Percentiles rank a stretch among this genome's conserved stretches.
These are phyloP conservation scores for Fomitopsis palustris DNA, from an alignment of 1,284 basidiomycete species.

Conservation along the genomic window DNA sequence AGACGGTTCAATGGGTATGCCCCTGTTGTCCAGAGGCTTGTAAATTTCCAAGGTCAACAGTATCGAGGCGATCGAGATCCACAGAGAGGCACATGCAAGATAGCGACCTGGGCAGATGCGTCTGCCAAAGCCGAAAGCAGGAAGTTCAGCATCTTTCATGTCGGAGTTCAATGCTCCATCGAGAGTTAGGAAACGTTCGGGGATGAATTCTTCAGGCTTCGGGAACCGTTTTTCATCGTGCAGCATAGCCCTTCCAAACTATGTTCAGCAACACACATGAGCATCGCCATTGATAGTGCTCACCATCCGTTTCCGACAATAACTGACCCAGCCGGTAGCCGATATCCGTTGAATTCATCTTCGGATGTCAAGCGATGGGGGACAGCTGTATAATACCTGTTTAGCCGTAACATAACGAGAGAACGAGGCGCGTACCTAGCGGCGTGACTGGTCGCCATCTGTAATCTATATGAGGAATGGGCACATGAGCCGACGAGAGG, in stretches of 20 bases:
- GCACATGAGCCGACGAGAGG: neutral
- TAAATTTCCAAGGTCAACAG: slow-evolving; percentile 34
- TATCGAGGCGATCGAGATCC: slow-evolving; percentile 36
- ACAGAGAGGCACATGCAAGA: slow-evolving; percentile 34
- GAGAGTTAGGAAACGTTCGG: slow-evolving; percentile 29
- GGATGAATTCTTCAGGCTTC: slow-evolving; percentile 36
- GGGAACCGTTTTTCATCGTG: slow-evolving; percentile 35
- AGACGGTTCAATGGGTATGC: slow-evolving; percentile 33
- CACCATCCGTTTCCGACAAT: slow-evolving; percentile 29
- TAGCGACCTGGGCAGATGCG: slow-evolving; percentile 39
- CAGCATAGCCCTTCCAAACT: slow-evolving; percentile 33
- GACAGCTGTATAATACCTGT: slow-evolving; percentile 25
- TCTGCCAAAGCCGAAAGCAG: slow-evolving; percentile 34
- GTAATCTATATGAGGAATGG: neutral
- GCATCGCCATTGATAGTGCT: neutral
- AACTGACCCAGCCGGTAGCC: slow-evolving; percentile 33
- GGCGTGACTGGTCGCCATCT: slow-evolving; percentile 25
- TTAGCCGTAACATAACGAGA: slow-evolving; percentile 6
- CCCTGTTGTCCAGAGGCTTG: slow-evolving; percentile 33
- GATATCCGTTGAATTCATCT: slow-evolving; percentile 32
- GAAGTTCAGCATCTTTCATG: slow-evolving; percentile 25
- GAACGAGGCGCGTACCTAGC: slow-evolving; percentile 9
- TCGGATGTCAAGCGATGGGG: slow-evolving; percentile 30
- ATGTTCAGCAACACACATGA: slow-evolving; percentile 2
- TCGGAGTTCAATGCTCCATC: slow-evolving; percentile 28